phyloP scores from a whole-genome alignment of 257 asterid genomes.

The Rehmannia glutinosa region DNA sequence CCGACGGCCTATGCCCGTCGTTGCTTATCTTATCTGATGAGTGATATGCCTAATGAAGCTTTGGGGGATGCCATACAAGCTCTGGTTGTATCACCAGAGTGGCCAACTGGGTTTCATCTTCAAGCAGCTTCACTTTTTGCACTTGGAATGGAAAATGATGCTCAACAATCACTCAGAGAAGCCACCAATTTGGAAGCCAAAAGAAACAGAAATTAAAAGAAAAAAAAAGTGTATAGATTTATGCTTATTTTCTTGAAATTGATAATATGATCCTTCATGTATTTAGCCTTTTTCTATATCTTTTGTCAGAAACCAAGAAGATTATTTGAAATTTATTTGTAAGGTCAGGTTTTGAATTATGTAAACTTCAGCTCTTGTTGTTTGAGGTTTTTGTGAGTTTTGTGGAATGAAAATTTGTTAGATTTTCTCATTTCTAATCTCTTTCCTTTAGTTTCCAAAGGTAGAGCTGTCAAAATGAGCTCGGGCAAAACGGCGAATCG shows the following conservation, averaged over 20 bases:
- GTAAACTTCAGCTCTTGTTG: slow-evolving; percentile 7
- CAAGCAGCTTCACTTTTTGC: slow-evolving; percentile 80
- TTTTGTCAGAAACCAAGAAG: neutral
- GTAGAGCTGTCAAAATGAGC: too few species aligned
- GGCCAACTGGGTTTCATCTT: slow-evolving; percentile 83
- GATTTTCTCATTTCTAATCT: neutral
- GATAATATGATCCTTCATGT: slow-evolving; percentile 3
- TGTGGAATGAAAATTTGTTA: slow-evolving; percentile 16
- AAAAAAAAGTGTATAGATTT: slow-evolving; percentile 16
- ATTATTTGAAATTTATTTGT: slow-evolving; percentile 20
- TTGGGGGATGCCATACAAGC: slow-evolving; percentile 84
- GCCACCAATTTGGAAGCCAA: slow-evolving; percentile 72
- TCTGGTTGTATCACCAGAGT: slow-evolving; percentile 65
- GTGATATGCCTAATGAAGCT: slow-evolving; percentile 70
- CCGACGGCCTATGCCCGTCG: slow-evolving; percentile 77
- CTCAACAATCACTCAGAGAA: slow-evolving; percentile 73
- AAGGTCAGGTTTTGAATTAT: slow-evolving; percentile 13
- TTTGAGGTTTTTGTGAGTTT: slow-evolving; percentile 19
- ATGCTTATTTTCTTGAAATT: neutral
- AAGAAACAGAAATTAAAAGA: slow-evolving; percentile 39
- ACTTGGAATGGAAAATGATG: slow-evolving; percentile 73
- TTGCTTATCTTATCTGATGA: slow-evolving; percentile 73
- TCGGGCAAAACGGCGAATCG: too few species aligned
- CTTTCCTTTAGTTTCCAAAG: too few species aligned
- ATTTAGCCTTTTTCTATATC: slow-evolving; percentile 11